These are phyloP conservation scores for Skeletonema tropicum DNA, from an alignment of 108 stramenopile species.

Conservation along the genomic window DNA sequence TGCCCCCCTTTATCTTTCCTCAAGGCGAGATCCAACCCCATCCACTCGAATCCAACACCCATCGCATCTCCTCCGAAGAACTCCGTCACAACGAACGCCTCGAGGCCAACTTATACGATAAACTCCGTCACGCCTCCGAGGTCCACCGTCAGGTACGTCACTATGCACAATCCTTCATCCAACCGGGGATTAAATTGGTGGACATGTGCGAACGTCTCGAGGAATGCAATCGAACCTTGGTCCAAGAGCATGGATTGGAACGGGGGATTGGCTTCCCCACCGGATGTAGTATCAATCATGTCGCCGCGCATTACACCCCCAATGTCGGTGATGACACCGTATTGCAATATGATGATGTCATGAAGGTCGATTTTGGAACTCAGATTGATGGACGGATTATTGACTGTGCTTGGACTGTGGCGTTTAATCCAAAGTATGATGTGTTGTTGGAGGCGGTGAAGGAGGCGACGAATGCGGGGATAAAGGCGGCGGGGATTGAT, in stretches of 20 bases:
- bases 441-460: slow-evolving; percentile 90
- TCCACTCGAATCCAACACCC: slow-evolving; percentile 80
- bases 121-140: slow-evolving; percentile 91
- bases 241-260: slow-evolving; percentile 87
- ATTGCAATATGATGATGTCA: slow-evolving; percentile 90
- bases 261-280: slow-evolving; percentile 99
- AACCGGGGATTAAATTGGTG: slow-evolving; percentile 94
- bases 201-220: slow-evolving; percentile 97
- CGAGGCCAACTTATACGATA: slow-evolving; percentile 82
- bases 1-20: slow-evolving; percentile 82
- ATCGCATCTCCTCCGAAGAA: slow-evolving; percentile 89
- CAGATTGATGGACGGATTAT: slow-evolving; percentile 99
- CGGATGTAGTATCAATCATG: slow-evolving; percentile 96
- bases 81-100: slow-evolving; percentile 82
- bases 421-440: slow-evolving; percentile 95
- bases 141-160: slow-evolving; percentile 97
- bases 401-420: slow-evolving; percentile 98
- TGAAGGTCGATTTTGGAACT: slow-evolving; percentile 99
- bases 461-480: slow-evolving; percentile 95
- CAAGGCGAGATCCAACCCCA: slow-evolving; percentile 91
- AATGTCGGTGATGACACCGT: slow-evolving; percentile 96
- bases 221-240: slow-evolving; percentile 92
- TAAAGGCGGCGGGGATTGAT: slow-evolving; percentile 94
- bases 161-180: slow-evolving; percentile 94
- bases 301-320: slow-evolving; percentile 99